Conservation (phyloP, 1,284 basidiomycete genomes). For the Ganoderma leucocontextum region DNA sequence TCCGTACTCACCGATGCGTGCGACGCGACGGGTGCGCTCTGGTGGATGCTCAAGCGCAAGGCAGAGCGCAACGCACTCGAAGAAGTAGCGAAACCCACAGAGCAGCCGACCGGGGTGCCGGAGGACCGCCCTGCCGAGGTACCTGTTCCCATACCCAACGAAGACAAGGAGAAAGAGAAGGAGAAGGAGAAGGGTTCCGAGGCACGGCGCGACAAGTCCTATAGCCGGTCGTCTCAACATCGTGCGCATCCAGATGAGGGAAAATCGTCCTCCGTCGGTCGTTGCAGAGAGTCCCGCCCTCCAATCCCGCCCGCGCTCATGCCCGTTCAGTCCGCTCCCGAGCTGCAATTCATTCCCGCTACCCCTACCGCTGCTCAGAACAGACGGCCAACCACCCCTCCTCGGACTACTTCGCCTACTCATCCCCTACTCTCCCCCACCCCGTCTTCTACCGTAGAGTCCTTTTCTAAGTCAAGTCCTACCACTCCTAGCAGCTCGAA, state of each 20-base stretch:
- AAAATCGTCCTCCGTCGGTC: constrained; percentile 27
- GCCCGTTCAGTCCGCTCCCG: constrained; percentile 52
- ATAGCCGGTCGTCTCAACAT: constrained; percentile 23
- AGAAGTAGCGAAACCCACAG: constrained; percentile 39
- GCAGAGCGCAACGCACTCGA: constrained; percentile 70
- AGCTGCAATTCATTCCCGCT: constrained; percentile 75
- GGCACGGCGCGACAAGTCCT: constrained; percentile 24
- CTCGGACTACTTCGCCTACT: constrained; percentile 57
- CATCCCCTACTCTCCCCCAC: constrained; percentile 65
- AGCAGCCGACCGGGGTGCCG: constrained; percentile 27
- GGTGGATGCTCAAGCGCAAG: constrained; percentile 95
- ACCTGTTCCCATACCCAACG: background rate
- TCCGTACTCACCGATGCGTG: constrained; percentile 93
- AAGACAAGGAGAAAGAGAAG: background rate
- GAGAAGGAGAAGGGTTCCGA: constrained; percentile 13
- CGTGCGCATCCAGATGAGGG: constrained; percentile 24
- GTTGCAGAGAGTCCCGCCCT: constrained; percentile 33
- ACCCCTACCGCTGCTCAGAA: constrained; percentile 66
- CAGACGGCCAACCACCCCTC: constrained; percentile 58
- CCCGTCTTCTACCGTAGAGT: constrained; percentile 56
- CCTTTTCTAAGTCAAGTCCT: constrained; percentile 62
- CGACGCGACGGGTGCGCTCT: constrained; percentile 89
- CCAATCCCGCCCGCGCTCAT: constrained; percentile 36
- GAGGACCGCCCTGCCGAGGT: constrained; percentile 44
- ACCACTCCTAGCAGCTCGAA: constrained; percentile 62